Evolutionary conservation across 2,329 filamentous ascomycete genomes (phyloP).

Genomic region (Saccharata proteae): DNA sequence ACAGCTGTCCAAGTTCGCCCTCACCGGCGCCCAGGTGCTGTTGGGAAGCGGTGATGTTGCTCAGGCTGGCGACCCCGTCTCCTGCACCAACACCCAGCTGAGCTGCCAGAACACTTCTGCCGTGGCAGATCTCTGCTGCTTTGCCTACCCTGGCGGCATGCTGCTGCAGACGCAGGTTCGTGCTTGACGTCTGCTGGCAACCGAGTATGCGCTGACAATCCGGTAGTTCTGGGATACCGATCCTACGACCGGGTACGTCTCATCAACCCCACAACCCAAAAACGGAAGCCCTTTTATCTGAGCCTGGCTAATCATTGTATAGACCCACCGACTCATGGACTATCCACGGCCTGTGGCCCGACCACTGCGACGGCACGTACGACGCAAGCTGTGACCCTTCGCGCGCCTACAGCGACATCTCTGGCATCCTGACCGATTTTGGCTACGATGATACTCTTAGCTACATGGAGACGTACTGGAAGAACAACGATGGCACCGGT

Average conservation of each 20-base stretch:
- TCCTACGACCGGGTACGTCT: constrained; percentile 42
- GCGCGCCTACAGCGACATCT: constrained; percentile 54
- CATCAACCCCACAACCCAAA: not conserved
- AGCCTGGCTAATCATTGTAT: too few species aligned
- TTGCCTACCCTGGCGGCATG: constrained; percentile 60
- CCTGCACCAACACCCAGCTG: constrained; percentile 32
- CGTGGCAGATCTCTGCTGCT: constrained; percentile 58
- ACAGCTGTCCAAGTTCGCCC: constrained; percentile 24
- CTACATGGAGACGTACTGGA: constrained; percentile 63
- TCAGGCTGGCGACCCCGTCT: constrained; percentile 15
- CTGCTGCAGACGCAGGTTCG: constrained; percentile 61
- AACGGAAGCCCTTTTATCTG: too few species aligned
- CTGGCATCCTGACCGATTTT: constrained; percentile 44
- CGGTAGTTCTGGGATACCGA: constrained; percentile 65
- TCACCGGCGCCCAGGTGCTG: constrained; percentile 22
- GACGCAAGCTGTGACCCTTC: constrained; percentile 51
- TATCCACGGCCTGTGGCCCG: constrained; percentile 55
- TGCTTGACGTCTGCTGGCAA: too few species aligned
- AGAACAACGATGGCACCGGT: too few species aligned
- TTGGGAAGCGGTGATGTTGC: constrained; percentile 18
- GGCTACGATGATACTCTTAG: constrained; percentile 44
- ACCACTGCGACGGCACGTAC: constrained; percentile 56
- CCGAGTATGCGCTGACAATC: too few species aligned
- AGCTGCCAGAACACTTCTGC: constrained; percentile 53
- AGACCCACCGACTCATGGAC: constrained; percentile 58